Conservation (phyloP, 1,139 yeast species). For the Blastobotrys raffinosifermentans region DNA sequence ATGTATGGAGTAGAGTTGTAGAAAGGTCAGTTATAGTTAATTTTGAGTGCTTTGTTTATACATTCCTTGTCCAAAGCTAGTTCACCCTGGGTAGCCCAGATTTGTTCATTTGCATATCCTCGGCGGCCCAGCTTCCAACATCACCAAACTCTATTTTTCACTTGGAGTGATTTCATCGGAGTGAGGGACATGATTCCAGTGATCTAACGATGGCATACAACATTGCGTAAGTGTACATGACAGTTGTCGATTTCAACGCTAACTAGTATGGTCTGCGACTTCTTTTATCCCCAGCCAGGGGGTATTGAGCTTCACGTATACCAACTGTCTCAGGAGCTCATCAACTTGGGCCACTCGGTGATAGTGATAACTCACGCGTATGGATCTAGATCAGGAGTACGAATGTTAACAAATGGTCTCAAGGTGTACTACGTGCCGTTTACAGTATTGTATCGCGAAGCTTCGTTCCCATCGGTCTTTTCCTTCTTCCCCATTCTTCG, state of each 20-base stretch:
- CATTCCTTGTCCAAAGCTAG: too few species aligned
- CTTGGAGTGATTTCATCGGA: background rate
- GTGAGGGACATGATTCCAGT: background rate
- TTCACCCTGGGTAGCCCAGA: too few species aligned
- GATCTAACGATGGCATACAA: slow-evolving; percentile 35
- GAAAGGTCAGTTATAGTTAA: too few species aligned
- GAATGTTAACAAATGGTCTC: slow-evolving; percentile 81
- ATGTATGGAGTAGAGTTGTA: too few species aligned
- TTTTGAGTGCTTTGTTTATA: too few species aligned
- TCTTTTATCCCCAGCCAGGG: slow-evolving; percentile 97
- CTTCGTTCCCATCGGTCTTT: slow-evolving; percentile 85
- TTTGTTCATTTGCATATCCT: too few species aligned
- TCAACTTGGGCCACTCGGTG: slow-evolving; percentile 86
- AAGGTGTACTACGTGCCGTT: slow-evolving; percentile 91
- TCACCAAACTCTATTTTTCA: too few species aligned
- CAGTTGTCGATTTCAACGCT: background rate
- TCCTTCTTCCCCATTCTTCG: slow-evolving; percentile 80
- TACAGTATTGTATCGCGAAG: slow-evolving; percentile 69
- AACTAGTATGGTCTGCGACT: slow-evolving; percentile 76
- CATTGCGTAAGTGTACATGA: slow-evolving; percentile 38
- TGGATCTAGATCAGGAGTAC: slow-evolving; percentile 71
- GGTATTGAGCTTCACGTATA: slow-evolving; percentile 96
- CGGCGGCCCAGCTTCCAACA: too few species aligned
- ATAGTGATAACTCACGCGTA: slow-evolving; percentile 85
- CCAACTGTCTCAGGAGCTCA: slow-evolving; percentile 72